Conservation (phyloP, 1,284 basidiomycete species). For the Schizophyllum amplum region DNA sequence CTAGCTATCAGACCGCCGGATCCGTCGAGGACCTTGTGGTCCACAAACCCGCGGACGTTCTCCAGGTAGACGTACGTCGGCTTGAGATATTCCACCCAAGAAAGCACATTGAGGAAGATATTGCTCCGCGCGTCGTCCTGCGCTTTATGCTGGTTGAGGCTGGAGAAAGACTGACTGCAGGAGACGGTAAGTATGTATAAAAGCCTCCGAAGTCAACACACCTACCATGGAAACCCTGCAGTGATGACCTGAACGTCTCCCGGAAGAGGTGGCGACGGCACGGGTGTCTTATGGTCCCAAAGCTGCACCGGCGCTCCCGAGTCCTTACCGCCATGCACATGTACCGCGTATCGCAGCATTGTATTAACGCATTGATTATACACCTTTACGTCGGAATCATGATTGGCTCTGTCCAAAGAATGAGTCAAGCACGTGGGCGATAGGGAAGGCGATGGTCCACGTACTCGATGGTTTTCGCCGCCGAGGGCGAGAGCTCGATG, state of each 20-base stretch:
- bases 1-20: conserved; percentile 30
- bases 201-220: not conserved
- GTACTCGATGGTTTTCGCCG: conserved; percentile 52
- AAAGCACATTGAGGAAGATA: not conserved
- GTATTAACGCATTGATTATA: conserved; percentile 58
- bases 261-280: conserved; percentile 41
- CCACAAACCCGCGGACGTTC: conserved; percentile 56
- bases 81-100: not conserved
- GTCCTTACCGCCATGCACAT: conserved; percentile 30
- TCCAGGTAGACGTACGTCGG: conserved; percentile 30
- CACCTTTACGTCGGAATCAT: conserved; percentile 43
- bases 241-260: conserved; percentile 24
- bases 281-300: conserved; percentile 27
- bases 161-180: not conserved
- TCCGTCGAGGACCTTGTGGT: conserved; percentile 21
- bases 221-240: not conserved
- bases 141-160: not conserved
- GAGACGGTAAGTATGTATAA: not conserved
- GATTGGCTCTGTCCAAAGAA: conserved; percentile 40
- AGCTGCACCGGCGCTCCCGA: conserved; percentile 24
- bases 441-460: too few relatives aligned
- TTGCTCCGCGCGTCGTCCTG: not conserved
- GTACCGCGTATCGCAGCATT: conserved; percentile 50
- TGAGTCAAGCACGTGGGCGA: not conserved
- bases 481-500: conserved; percentile 54